phyloP scores from a whole-genome alignment of 768 basidiomycete species.

The Gymnopilus junonius region DNA sequence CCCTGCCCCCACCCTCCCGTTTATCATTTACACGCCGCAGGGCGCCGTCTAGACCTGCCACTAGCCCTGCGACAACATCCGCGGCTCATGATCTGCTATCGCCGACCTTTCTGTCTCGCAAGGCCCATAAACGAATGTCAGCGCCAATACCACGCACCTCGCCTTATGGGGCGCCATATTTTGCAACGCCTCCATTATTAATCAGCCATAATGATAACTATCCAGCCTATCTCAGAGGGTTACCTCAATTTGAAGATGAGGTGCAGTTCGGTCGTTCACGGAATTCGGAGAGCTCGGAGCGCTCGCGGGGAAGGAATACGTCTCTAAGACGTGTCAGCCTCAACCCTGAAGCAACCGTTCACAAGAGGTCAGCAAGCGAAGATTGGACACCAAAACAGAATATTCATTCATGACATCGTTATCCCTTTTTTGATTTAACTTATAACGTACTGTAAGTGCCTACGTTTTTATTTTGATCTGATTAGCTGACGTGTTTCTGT shows the following conservation, averaged over 20 bases:
- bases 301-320: slow-evolving; percentile 21
- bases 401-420: slow-evolving; percentile 8
- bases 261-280: slow-evolving; percentile 13
- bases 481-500: not conserved
- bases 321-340: slow-evolving; percentile 24
- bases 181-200: slow-evolving; percentile 42
- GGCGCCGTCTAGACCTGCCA: slow-evolving; percentile 19
- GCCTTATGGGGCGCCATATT: slow-evolving; percentile 51
- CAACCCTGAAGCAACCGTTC: slow-evolving; percentile 14
- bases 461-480: not conserved
- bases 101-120: slow-evolving; percentile 31
- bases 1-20: slow-evolving; percentile 23
- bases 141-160: slow-evolving; percentile 40
- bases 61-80: slow-evolving; percentile 14
- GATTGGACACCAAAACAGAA: slow-evolving; percentile 26
- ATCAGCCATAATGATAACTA: slow-evolving; percentile 26
- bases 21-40: slow-evolving; percentile 26
- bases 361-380: slow-evolving; percentile 40
- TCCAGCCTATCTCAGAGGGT: slow-evolving; percentile 25
- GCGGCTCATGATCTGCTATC: slow-evolving; percentile 21
- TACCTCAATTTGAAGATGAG: slow-evolving; percentile 33
- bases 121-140: slow-evolving; percentile 33
- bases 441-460: slow-evolving; percentile 20
- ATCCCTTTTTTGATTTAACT: slow-evolving; percentile 13
- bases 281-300: slow-evolving; percentile 16